Evolutionary conservation across 768 basidiomycete species (phyloP), one percentile per base, ranked within the genome.

Genomic region (Lentinula edodes): DNA sequence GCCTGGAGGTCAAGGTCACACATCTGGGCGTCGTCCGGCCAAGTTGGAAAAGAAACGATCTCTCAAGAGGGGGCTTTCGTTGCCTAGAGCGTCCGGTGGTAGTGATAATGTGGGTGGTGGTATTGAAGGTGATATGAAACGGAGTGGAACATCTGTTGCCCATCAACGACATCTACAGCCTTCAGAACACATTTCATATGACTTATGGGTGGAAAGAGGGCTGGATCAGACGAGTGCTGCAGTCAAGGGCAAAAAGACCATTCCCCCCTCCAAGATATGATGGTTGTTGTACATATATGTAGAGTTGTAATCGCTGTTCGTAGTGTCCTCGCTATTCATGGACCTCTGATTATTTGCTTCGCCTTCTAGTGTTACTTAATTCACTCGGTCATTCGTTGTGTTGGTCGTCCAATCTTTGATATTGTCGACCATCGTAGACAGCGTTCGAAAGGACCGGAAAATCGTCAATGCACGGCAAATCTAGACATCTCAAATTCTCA

Each of bases 221-320:
- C 10, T 59, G 38, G 58, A 59, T 50, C 45, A 59, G 38, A 59
- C 46, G 45, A 59, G 58, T 28, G 55, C 55, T 20, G 55, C 55
- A 8, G 55, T 56, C 6, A 56, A 41, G 15, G 55, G 55, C 13
- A 56, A 42, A 45, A 56, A 56, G 39, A 56, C 39, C n/a, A 36
- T 52, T 52, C 46, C 46, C 4, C 20, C 20, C 9, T 52, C 53
- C 4, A 56, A 32, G 41, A 56, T 56, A 56, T 42, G 41, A 56
- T 43, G 41, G 20, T 16, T 36, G 23, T 50, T 50, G 0, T n/a
- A 6, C 28, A 28, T 28, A 28, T 28, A 28, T 28, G 28, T 55
- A 39, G 53, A 55, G 38, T 20, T 28, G 38, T 38, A 45, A 13
- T 34, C 41, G 28, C 10, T 56, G 55, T 43, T 56, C 55, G 41